phyloP scores from a whole-genome alignment of 768 basidiomycete species.

The Myochromella boudieri region DNA sequence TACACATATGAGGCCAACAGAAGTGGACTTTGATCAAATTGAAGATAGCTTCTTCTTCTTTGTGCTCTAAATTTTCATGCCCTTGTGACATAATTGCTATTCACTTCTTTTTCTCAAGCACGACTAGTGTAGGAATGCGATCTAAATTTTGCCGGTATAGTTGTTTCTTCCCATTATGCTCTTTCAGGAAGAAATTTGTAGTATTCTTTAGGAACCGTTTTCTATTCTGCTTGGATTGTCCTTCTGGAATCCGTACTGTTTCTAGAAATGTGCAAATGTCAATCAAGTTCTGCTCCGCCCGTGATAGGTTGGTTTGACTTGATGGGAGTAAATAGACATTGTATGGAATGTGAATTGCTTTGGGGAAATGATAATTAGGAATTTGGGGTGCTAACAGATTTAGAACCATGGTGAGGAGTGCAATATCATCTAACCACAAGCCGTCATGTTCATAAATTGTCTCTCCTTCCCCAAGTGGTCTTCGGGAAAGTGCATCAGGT shows the following conservation, averaged over 20 bases:
- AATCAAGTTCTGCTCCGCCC: neutral
- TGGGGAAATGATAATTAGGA: no score
- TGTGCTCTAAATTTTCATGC: conserved; percentile 23
- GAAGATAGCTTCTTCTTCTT: conserved; percentile 23
- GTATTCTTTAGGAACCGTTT: neutral
- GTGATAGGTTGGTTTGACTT: neutral
- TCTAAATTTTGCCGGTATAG: neutral
- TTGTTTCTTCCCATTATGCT: neutral
- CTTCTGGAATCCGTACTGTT: neutral
- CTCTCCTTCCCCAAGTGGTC: neutral
- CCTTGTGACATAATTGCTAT: conserved; percentile 12
- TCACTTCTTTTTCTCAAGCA: neutral
- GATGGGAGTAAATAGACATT: neutral
- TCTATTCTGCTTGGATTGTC: neutral
- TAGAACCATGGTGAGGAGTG: neutral
- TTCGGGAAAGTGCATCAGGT: neutral
- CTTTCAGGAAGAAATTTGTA: neutral
- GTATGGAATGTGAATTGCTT: no score
- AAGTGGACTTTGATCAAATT: conserved; percentile 20
- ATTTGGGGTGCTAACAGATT: neutral
- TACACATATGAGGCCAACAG: conserved; percentile 29
- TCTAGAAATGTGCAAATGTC: neutral
- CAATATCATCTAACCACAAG: neutral
- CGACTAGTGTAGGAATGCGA: neutral
- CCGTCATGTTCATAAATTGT: neutral